Evolutionary conservation across 2,329 filamentous ascomycete genomes (phyloP), one percentile per base, ranked within the genome.

Genomic region (Exophiala sideris): DNA sequence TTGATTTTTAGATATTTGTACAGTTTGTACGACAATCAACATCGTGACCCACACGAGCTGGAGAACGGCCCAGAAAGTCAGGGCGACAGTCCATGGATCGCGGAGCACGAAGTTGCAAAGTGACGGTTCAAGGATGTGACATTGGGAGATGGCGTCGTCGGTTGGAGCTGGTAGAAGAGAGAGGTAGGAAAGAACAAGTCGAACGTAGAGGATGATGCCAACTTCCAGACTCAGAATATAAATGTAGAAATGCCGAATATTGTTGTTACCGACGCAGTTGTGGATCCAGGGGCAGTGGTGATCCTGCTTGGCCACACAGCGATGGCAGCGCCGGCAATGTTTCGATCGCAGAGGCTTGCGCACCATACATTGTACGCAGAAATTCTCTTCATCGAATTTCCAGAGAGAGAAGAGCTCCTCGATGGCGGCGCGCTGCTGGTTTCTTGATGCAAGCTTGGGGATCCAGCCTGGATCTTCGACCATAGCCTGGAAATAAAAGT

Each of bases 231-330:
- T 85, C 39, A 95, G 74, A 14, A 99, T 81, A 69, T 97, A 99
- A 46, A 96, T 76, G 66, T 96, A 88, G 71, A 99, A 99, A 64
- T 96, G 91, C 11, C 94, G 86, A 67, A 97, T 88, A 70, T 97
- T 99, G 75, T 97, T 97, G 60, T 94, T 83, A 40, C 89, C 94
- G 39, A 99, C 83, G 66, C 94, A 99, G 71, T 96, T 97, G 73
- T 95, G 88, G 20, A 97, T 89, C 94, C 94, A 99, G 0, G 94
- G 94, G 67, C 94, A 99, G 68, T 99, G 94, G 67, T 99, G 94
- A 68, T 99, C 94, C 73, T 96, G 90, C 71, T 95, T 95, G 50
- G 92, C 91, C 50, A 99, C 89, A 69, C 94, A 99, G 60, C 92
- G 87, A 65, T 88, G 84, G 70, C 94, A 99, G 57, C 89, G 82